Evolutionary conservation across 495 filamentous ascomycete species (phyloP).

Genomic region (Penicillium macrosclerotiorum): DNA sequence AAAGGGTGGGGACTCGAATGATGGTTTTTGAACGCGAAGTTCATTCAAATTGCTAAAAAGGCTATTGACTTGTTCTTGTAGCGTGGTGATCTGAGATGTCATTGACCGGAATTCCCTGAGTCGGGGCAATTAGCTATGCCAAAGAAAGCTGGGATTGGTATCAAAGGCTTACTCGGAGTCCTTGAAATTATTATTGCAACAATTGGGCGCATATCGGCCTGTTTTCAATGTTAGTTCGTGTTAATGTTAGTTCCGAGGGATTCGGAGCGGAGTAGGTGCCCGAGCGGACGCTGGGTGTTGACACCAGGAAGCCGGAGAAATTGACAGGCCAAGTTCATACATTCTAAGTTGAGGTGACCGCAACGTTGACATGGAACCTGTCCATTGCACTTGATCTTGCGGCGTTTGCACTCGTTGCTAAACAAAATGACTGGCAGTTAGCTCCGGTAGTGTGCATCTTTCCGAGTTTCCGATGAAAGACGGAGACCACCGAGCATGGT

Average conservation of each 20-base stretch:
- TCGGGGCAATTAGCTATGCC: slow-evolving; percentile 8
- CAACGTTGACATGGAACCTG: slow-evolving; percentile 85
- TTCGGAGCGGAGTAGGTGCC: neutral
- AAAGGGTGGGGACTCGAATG: slow-evolving; percentile 36
- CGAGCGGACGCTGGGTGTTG: no score
- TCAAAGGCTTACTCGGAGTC: slow-evolving; percentile 65
- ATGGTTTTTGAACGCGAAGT: slow-evolving; percentile 47
- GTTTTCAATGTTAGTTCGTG: slow-evolving; percentile 1
- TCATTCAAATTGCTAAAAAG: slow-evolving; percentile 69
- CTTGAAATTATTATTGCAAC: slow-evolving; percentile 77
- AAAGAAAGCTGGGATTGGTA: neutral
- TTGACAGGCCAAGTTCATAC: slow-evolving; percentile 31
- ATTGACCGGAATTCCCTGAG: slow-evolving; percentile 73
- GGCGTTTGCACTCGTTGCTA: slow-evolving; percentile 85
- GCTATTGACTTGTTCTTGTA: slow-evolving; percentile 83
- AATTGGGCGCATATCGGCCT: slow-evolving; percentile 84
- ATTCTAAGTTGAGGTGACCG: slow-evolving; percentile 83
- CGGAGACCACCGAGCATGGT: neutral
- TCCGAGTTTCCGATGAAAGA: neutral
- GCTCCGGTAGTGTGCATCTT: slow-evolving; percentile 6
- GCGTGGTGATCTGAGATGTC: slow-evolving; percentile 64
- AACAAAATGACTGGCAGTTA: slow-evolving; percentile 8
- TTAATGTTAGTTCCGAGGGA: no score
- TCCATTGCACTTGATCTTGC: slow-evolving; percentile 95
- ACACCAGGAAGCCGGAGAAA: neutral